Evolutionary conservation across 2,329 filamentous ascomycete species (phyloP), one percentile per base, ranked within the genome.

Genomic region (Penicillium brasilianum): DNA sequence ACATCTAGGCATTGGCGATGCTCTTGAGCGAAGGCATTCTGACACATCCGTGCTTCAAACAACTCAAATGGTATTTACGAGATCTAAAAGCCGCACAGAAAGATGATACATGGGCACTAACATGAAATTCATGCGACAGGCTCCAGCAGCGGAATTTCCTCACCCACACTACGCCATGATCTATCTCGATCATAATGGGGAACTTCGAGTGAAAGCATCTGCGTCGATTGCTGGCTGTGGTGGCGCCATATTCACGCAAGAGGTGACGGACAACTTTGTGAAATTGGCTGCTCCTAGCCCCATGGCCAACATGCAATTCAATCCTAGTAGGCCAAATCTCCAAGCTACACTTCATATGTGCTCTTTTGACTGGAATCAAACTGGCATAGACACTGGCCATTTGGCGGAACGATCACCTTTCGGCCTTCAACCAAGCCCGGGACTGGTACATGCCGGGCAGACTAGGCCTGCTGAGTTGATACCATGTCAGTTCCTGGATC

Each of bases 111-210:
- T 13, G 28, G 41, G 18, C 10, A 22, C 37, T 55, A 54, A 60
- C 55, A 49, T 69, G 2, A 11, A 20, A 22, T 22, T 34, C 1
- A 7, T 44, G 1, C 7, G 28, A 13, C 66, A 65, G 56, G 48
- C 66, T 16, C 55, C 58, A 20, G 61, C 61, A 41, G 56, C 68
- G 11, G 65, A 69, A 20, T 65, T 73, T 11, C 70, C 72, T 25
- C 74, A 75, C 36, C 67, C 71, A 6, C 76, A 77, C 55, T 78
- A 73, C 51, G 75, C 74, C n/a, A 65, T 77, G 58, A 69, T 78
- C 39, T 78, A 75, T 54, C 67, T 77, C 32, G 74, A 78, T 52
- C 69, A 71, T 16, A 70, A 74, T 54, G 75, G 76, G 2, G 68
- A 75, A 34, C 64, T 74, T 37, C 69, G 70, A 22, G 58, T 75